Percentiles rank a stretch among this genome's conserved stretches.
These are phyloP conservation scores for Capillidium rhysosporum DNA, from an alignment of 371 early-diverging fungal genomes.

Conservation along the genomic window DNA sequence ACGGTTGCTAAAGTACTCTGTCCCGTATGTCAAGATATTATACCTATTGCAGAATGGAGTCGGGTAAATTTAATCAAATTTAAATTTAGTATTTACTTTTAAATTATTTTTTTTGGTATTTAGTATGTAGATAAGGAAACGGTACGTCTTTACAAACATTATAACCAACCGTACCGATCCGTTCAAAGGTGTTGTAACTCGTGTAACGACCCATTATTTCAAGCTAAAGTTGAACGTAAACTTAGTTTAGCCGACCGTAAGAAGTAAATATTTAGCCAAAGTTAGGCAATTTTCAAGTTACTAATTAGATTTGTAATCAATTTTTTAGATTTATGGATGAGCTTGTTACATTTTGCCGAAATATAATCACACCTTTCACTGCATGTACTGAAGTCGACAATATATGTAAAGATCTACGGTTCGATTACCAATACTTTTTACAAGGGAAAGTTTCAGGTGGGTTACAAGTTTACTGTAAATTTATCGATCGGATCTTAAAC, in stretches of 20 bases:
- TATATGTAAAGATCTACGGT: neutral
- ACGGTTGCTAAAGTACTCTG: conserved; percentile 39
- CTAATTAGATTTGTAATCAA: neutral
- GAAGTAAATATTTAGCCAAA: neutral
- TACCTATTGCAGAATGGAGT: conserved; percentile 38
- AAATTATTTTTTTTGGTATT: neutral
- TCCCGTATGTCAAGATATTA: conserved; percentile 34
- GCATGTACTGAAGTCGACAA: too few relatives aligned
- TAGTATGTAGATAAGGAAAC: conserved; percentile 18
- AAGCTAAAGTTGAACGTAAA: conserved; percentile 4
- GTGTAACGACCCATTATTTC: conserved; percentile 20
- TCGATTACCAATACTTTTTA: conserved; percentile 1
- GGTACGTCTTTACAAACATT: conserved; percentile 26
- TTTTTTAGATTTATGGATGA: too few relatives aligned
- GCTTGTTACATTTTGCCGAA: too few relatives aligned
- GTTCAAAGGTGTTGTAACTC: conserved; percentile 31
- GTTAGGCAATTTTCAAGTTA: neutral
- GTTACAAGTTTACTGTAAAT: neutral
- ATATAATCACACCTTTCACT: too few relatives aligned
- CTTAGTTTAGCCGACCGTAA: neutral
- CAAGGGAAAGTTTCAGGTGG: neutral
- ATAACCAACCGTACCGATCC: conserved; percentile 39
- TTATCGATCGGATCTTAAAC: neutral
- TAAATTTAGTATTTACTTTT: too few relatives aligned
- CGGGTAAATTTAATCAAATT: conserved; percentile 19